These are phyloP conservation scores for Solanum virginianum DNA, from an alignment of 257 asterid species.

Conservation along the genomic window DNA sequence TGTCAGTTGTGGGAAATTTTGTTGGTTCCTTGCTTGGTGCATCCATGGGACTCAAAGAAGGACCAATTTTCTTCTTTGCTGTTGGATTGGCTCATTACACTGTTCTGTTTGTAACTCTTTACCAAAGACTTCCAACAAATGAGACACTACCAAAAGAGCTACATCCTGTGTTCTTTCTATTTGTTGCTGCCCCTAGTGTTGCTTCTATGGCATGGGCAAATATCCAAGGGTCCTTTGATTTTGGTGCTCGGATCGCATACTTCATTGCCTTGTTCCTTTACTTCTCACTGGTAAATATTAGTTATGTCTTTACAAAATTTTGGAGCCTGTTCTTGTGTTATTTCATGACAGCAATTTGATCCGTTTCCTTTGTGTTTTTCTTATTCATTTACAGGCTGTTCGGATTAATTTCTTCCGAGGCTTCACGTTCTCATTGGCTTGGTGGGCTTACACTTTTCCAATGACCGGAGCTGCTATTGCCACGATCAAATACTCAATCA, in stretches of 20 bases:
- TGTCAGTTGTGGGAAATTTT: constrained; percentile 68
- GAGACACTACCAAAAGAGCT: constrained; percentile 86
- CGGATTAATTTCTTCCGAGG: constrained; percentile 85
- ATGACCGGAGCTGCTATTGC: constrained; percentile 81
- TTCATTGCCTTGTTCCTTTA: constrained; percentile 88
- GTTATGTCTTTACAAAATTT: not conserved
- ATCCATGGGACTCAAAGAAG: constrained; percentile 77
- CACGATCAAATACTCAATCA: constrained; percentile 45
- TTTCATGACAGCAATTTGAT: not conserved
- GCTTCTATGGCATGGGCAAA: constrained; percentile 95
- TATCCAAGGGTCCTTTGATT: constrained; percentile 63
- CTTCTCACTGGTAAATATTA: constrained; percentile 51
- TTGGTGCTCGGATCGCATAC: constrained; percentile 54
- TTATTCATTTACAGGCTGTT: constrained; percentile 41
- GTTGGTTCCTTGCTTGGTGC: constrained; percentile 92
- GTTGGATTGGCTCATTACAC: constrained; percentile 88
- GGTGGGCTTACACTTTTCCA: constrained; percentile 98
- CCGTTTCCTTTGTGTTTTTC: not conserved
- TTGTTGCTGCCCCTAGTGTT: constrained; percentile 86
- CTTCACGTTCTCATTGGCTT: constrained; percentile 66
- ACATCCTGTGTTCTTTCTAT: constrained; percentile 89
- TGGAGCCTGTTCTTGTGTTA: not conserved
- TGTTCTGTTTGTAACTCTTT: constrained; percentile 74
- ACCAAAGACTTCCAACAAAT: constrained; percentile 89
- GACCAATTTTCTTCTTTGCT: constrained; percentile 78